A percentile compares a stretch with the other conserved stretches of the same genome.
Evolutionary conservation across 2,329 filamentous ascomycete genomes (phyloP).

Genomic region (Trichophyton mentagrophytes): DNA sequence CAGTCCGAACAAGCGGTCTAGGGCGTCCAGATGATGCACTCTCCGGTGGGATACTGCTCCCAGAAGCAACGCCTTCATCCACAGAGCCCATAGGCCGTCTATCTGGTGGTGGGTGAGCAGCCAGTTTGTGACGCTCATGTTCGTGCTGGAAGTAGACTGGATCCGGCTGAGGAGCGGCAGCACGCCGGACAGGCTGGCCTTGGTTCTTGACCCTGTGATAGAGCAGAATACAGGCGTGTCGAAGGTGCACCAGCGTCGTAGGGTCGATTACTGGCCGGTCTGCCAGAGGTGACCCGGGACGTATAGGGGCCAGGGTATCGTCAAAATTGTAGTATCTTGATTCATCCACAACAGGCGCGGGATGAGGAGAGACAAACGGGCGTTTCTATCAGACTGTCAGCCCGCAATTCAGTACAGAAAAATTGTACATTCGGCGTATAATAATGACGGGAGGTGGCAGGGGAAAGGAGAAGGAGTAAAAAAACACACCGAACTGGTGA

Average conservation of each 20-base stretch:
- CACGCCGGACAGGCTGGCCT: neutral
- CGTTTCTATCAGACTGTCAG: neutral
- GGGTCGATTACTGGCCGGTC: slow-evolving; percentile 8
- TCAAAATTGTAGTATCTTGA: neutral
- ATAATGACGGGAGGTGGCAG: neutral
- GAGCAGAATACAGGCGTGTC: slow-evolving; percentile 5
- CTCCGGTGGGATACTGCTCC: neutral
- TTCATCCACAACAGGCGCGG: neutral
- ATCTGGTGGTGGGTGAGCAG: neutral
- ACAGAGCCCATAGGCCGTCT: neutral
- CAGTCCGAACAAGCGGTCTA: neutral
- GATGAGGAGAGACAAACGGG: neutral
- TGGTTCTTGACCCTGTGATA: neutral
- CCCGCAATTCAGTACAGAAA: neutral
- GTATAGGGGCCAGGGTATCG: neutral
- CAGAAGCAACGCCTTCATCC: neutral
- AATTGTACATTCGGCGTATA: neutral
- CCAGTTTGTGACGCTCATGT: neutral
- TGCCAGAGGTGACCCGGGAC: slow-evolving; percentile 1
- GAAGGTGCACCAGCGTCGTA: slow-evolving; percentile 7
- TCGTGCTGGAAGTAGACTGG: neutral
- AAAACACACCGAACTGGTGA: neutral
- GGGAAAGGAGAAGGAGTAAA: too few species aligned
- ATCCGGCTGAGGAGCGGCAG: neutral
- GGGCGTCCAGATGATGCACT: too few species aligned